A percentile compares a stretch with the other conserved stretches of the same genome.
Conservation (phyloP, 1,139 yeast species). For the Debaryomyces fabryi region DNA sequence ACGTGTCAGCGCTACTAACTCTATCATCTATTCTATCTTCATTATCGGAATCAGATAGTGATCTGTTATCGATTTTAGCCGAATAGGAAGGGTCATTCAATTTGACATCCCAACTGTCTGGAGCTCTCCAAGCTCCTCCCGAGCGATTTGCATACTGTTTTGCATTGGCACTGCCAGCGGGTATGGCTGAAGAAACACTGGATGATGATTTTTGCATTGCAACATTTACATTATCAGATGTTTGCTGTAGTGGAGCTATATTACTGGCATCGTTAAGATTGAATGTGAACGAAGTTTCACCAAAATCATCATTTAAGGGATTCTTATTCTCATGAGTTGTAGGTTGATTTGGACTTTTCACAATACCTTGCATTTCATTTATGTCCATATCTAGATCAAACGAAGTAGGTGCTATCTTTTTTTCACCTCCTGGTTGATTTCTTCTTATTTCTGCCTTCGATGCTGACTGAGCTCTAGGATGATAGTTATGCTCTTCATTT, state of each 20-base stretch:
- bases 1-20: slow-evolving; percentile 9
- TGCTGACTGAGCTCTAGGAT: neutral
- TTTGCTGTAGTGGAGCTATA: neutral
- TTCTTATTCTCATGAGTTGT: neutral
- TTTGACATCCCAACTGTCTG: slow-evolving; percentile 81
- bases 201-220: slow-evolving; percentile 10
- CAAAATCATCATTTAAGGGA: neutral
- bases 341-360: slow-evolving; percentile 30
- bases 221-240: slow-evolving; percentile 5
- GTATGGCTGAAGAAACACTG: slow-evolving; percentile 11
- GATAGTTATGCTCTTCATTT: slow-evolving; percentile 2
- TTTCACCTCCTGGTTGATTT: neutral
- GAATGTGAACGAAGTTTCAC: slow-evolving; percentile 12
- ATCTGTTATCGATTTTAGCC: slow-evolving; percentile 12
- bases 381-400: slow-evolving; percentile 52
- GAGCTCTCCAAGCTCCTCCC: slow-evolving; percentile 58
- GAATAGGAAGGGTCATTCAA: slow-evolving; percentile 23
- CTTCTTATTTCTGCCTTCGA: neutral
- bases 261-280: slow-evolving; percentile 2
- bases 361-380: slow-evolving; percentile 56
- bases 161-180: slow-evolving; percentile 8
- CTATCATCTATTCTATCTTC: slow-evolving; percentile 13
- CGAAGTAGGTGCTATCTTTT: slow-evolving; percentile 12
- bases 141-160: slow-evolving; percentile 7
- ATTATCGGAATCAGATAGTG: slow-evolving; percentile 24